Conservation (phyloP, 768 basidiomycete genomes). For the Serendipita sp. region DNA sequence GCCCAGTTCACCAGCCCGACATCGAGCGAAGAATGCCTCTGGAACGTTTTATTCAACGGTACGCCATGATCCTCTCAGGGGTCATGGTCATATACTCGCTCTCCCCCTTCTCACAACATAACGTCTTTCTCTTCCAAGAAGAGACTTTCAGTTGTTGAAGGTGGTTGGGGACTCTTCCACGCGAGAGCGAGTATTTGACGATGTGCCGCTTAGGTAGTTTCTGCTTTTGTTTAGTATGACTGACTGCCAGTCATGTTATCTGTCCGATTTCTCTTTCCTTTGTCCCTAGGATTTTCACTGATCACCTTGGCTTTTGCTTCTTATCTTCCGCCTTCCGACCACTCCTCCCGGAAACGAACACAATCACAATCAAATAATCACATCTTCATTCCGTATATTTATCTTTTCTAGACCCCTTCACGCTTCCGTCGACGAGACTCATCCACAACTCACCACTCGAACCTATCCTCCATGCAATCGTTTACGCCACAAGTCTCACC, state of each 20-base stretch:
- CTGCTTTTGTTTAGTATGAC: neutral
- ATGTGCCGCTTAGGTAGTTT: constrained; percentile 3
- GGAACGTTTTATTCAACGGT: neutral
- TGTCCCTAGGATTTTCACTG: neutral
- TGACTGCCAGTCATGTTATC: neutral
- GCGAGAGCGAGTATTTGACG: constrained; percentile 1
- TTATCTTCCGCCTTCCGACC: neutral
- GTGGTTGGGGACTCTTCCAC: neutral
- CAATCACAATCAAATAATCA: neutral
- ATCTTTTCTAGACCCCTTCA: neutral
- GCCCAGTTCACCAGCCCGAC: neutral
- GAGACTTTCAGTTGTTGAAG: neutral
- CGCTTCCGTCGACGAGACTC: neutral
- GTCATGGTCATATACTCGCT: constrained; percentile 2
- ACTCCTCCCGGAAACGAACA: too few species aligned
- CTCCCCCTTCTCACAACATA: neutral
- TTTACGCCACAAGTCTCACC: neutral
- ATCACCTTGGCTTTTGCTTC: neutral
- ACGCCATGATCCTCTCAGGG: neutral
- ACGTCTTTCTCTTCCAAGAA: too few species aligned
- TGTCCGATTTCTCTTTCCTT: neutral
- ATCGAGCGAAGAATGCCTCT: neutral
- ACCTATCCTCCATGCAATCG: neutral
- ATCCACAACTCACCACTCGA: neutral
- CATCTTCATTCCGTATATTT: neutral